Percentiles rank a stretch among this genome's conserved stretches.
These are phyloP conservation scores for Paecilomyces sp. DNA, from an alignment of 2,329 filamentous ascomycete species.

Conservation along the genomic window DNA sequence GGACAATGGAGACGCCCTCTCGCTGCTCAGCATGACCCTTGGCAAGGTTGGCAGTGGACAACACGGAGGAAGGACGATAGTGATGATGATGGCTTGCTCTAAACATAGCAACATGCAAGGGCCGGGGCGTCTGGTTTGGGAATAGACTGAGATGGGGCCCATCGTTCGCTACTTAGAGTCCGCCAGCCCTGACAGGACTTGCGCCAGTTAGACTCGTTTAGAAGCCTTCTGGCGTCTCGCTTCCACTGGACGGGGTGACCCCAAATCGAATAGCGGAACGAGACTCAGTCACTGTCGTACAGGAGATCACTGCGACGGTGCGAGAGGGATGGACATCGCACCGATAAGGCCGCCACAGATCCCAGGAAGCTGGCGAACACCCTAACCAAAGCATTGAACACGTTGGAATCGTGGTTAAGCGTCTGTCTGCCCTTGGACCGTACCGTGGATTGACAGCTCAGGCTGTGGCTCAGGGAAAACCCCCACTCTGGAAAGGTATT, in stretches of 20 bases:
- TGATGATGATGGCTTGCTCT: neutral
- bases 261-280: neutral
- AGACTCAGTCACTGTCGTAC: neutral
- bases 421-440: neutral
- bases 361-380: neutral
- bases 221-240: neutral
- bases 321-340: neutral
- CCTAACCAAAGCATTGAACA: neutral
- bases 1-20: neutral
- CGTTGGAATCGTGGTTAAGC: neutral
- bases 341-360: neutral
- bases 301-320: neutral
- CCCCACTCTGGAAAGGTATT: neutral
- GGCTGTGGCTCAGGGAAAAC: neutral
- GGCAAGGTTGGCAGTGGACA: neutral
- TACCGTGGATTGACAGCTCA: neutral
- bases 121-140: neutral
- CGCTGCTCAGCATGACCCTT: neutral
- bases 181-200: neutral
- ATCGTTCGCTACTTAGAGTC: neutral
- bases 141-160: neutral
- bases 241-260: neutral
- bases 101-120: conserved; percentile 1
- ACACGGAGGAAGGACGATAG: neutral
- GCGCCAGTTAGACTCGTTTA: neutral